phyloP scores from a whole-genome alignment of 352 stramenopile species.

The Phytophthora podocarpi region DNA sequence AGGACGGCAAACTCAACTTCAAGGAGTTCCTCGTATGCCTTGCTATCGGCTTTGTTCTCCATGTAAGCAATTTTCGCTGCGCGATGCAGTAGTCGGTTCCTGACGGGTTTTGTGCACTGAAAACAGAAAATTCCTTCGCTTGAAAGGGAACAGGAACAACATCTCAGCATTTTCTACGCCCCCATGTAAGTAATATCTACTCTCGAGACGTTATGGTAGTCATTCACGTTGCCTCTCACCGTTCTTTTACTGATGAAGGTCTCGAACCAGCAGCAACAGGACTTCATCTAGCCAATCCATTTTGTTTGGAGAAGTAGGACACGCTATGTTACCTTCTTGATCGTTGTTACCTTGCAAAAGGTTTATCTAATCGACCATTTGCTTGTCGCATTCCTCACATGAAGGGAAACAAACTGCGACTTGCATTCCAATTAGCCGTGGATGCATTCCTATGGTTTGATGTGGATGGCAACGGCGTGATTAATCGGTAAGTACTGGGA shows the following conservation, averaged over 20 bases:
- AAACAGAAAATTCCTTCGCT: conserved; percentile 78
- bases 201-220: background rate
- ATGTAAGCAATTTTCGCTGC: conserved; percentile 44
- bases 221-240: background rate
- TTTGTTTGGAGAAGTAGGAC: conserved; percentile 69
- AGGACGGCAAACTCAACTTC: conserved; percentile 81
- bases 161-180: conserved; percentile 83
- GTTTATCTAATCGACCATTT: too few species aligned
- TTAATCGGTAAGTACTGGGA: conserved; percentile 68
- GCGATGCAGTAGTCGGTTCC: background rate
- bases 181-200: conserved; percentile 48
- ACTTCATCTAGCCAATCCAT: conserved; percentile 38
- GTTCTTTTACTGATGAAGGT: conserved; percentile 2
- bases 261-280: conserved; percentile 23
- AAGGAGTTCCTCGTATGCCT: conserved; percentile 91
- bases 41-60: conserved; percentile 85
- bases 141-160: conserved; percentile 48
- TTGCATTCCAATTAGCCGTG: conserved; percentile 81
- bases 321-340: too few species aligned
- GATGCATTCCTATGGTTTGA: conserved; percentile 90
- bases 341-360: too few species aligned
- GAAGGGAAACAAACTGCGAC: conserved; percentile 84
- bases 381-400: background rate
- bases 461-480: conserved; percentile 70
- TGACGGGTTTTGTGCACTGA: background rate